Percentiles rank a stretch among this genome's conserved stretches.
Conservation (phyloP, 2,329 filamentous ascomycete species). For the Fusarium sp. region DNA sequence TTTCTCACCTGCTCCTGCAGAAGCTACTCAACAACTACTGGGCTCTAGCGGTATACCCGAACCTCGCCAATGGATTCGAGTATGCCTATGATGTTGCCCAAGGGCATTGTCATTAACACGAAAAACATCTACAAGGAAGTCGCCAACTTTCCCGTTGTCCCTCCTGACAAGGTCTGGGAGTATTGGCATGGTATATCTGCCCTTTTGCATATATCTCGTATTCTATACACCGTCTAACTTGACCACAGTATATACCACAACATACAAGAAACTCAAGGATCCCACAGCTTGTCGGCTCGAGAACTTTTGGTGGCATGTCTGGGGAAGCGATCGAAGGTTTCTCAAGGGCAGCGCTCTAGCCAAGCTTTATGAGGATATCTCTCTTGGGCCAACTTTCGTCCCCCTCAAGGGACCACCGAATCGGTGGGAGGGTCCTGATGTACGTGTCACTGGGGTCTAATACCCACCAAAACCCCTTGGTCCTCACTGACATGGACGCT, state of each 20-base stretch:
- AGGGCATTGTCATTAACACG: constrained; percentile 68
- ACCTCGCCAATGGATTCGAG: constrained; percentile 49
- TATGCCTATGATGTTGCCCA: constrained; percentile 63
- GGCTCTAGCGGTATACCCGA: constrained; percentile 13
- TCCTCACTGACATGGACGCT: constrained; percentile 26
- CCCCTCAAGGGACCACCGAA: constrained; percentile 66
- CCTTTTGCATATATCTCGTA: background rate
- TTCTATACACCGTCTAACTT: constrained; percentile 21
- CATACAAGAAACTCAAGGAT: constrained; percentile 68
- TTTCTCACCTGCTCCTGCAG: background rate
- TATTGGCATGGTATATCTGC: constrained; percentile 67
- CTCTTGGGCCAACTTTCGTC: constrained; percentile 68
- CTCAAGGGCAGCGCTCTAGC: constrained; percentile 67
- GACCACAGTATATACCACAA: constrained; percentile 68
- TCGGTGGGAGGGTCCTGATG: constrained; percentile 64
- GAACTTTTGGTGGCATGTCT: constrained; percentile 76
- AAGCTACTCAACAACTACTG: constrained; percentile 14
- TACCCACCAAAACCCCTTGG: constrained; percentile 1
- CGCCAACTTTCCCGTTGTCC: constrained; percentile 62
- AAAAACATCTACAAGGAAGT: constrained; percentile 65
- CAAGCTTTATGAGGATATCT: constrained; percentile 68
- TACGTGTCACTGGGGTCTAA: constrained; percentile 47
- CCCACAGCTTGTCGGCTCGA: constrained; percentile 73
- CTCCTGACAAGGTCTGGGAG: constrained; percentile 65
- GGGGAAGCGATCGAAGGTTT: constrained; percentile 67